Conservation (phyloP, 345 rosid genomes). For the Euphorbia tirucalli region DNA sequence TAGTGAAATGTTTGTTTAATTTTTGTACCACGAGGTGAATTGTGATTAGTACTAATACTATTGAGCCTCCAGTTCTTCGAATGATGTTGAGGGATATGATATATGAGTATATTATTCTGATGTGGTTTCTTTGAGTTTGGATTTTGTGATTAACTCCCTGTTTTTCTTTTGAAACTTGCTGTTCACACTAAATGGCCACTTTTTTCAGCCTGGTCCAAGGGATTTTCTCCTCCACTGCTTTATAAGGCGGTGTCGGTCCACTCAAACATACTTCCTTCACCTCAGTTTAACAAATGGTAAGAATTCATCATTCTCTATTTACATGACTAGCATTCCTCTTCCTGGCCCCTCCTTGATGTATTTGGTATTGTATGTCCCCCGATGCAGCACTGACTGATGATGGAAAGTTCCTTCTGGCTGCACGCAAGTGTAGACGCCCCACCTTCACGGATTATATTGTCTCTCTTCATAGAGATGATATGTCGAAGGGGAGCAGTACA, state of each 20-base stretch:
- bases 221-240: constrained; percentile 32
- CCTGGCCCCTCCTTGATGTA: neutral
- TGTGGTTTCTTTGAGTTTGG: neutral
- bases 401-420: constrained; percentile 37
- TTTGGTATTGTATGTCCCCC: constrained; percentile 1
- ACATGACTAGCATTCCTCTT: neutral
- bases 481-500: constrained; percentile 29
- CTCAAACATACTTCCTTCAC: constrained; percentile 29
- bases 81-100: neutral
- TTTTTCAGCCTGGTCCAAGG: constrained; percentile 35
- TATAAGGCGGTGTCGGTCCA: constrained; percentile 32
- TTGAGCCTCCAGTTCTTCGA: constrained; percentile 5
- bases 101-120: neutral
- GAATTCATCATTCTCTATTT: neutral
- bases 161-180: constrained; percentile 8
- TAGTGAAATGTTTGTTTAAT: neutral
- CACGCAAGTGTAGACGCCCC: constrained; percentile 32
- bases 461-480: constrained; percentile 26
- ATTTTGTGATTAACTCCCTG: constrained; percentile 2
- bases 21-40: neutral
- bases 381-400: constrained; percentile 27
- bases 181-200: constrained; percentile 4
- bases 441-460: constrained; percentile 35
- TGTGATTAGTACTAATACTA: too few relatives aligned
- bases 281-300: constrained; percentile 31